A percentile compares a stretch with the other conserved stretches of the same genome.
Conservation (phyloP, 192 early-diverging fungal species). For the Mortierella claussenii region DNA sequence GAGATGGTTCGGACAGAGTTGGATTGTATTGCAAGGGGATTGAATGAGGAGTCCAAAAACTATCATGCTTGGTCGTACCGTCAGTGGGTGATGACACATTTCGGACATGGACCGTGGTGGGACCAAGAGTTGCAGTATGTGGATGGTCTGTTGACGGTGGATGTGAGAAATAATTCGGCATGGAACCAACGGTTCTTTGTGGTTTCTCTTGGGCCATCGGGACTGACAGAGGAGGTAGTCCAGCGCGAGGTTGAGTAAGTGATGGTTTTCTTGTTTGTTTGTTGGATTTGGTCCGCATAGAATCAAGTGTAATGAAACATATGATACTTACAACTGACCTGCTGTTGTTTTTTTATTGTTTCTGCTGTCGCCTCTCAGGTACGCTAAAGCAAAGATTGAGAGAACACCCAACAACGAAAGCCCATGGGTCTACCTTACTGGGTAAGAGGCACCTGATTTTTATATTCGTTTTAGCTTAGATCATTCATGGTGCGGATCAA, state of each 20-base stretch:
- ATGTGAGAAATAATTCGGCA: slow-evolving; percentile 97
- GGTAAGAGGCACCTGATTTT: slow-evolving; percentile 67
- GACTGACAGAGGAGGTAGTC: slow-evolving; percentile 56
- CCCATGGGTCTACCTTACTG: slow-evolving; percentile 91
- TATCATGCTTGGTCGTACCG: slow-evolving; percentile 99
- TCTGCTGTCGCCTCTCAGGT: slow-evolving; percentile 55
- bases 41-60: slow-evolving; percentile 93
- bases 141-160: slow-evolving; percentile 76
- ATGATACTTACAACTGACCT: no score
- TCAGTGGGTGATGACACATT: slow-evolving; percentile 89
- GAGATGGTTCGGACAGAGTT: slow-evolving; percentile 70
- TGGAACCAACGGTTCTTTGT: slow-evolving; percentile 98
- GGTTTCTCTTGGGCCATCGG: slow-evolving; percentile 52
- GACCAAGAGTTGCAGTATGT: slow-evolving; percentile 79
- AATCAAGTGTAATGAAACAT: no score
- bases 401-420: slow-evolving; percentile 92
- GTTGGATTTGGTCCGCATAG: background rate
- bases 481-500: no score
- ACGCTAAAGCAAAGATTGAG: slow-evolving; percentile 72
- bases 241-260: slow-evolving; percentile 76
- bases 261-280: background rate
- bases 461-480: no score
- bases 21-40: slow-evolving; percentile 71
- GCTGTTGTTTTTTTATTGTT: no score
- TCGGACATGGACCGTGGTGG: slow-evolving; percentile 74